Evolutionary conservation across 73 alveolate species (phyloP).

Genomic region (Paramecium caudatum): DNA sequence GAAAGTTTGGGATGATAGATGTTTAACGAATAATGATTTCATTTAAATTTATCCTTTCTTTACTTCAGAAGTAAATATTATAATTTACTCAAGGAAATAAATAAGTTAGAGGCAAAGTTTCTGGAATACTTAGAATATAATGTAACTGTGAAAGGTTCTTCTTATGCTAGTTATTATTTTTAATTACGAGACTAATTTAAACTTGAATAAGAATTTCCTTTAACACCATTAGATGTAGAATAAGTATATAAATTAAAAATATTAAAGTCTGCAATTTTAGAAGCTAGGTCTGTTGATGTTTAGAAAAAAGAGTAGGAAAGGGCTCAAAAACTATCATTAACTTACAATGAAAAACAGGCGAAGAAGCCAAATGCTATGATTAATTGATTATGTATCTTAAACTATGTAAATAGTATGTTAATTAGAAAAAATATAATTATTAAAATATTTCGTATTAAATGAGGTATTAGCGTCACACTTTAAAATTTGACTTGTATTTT

Average conservation of each 20-base stretch:
- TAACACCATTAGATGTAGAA: constrained; percentile 67
- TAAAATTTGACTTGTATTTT: too few species aligned
- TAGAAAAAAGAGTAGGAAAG: constrained; percentile 75
- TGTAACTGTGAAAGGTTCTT: constrained; percentile 93
- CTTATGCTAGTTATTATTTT: constrained; percentile 98
- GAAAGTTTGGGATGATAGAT: constrained; percentile 99
- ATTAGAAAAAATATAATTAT: too few species aligned
- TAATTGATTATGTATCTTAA: too few species aligned
- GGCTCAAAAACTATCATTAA: constrained; percentile 68
- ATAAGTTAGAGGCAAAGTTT: constrained; percentile 95
- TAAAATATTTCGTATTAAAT: too few species aligned
- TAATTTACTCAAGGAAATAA: constrained; percentile 82
- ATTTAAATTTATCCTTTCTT: constrained; percentile 99
- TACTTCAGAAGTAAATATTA: constrained; percentile 79
- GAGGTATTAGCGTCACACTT: too few species aligned
- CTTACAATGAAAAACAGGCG: constrained; percentile 67
- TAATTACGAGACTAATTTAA: constrained; percentile 95
- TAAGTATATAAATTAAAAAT: constrained; percentile 16
- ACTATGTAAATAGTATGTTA: too few species aligned
- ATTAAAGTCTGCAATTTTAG: constrained; percentile 53
- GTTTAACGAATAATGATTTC: constrained; percentile 95
- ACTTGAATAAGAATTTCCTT: constrained; percentile 77
- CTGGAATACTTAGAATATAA: constrained; percentile 94
- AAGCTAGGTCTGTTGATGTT: constrained; percentile 73
- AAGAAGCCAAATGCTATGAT: constrained; percentile 63